Evolutionary conservation across 306 rosid genomes (phyloP).

Genomic region (Bauhinia variegata): DNA sequence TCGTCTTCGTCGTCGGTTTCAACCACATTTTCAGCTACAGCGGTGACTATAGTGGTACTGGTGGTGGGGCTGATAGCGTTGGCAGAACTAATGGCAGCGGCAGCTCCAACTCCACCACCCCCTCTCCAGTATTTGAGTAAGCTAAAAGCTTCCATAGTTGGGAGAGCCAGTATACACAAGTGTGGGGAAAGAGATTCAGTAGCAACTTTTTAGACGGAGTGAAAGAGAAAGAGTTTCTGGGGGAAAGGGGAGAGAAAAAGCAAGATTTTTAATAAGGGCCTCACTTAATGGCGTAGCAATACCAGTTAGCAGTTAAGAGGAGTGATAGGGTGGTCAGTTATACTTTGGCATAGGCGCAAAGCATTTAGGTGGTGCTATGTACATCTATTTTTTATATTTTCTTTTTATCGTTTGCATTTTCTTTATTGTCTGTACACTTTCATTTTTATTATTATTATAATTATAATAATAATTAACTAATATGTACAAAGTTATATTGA

Average conservation of each 20-base stretch:
- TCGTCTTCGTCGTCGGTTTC: conserved; percentile 35
- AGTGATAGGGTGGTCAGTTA: conserved; percentile 20
- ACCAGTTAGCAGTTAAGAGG: conserved; percentile 19
- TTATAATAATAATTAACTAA: no score
- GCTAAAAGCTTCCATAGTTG: conserved; percentile 99
- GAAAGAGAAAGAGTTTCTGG: neutral
- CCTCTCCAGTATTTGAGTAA: conserved; percentile 92
- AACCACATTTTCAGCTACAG: conserved; percentile 34
- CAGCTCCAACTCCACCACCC: conserved; percentile 35
- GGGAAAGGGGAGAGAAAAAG: conserved; percentile 16
- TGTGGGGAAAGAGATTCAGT: conserved; percentile 14
- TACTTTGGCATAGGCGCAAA: no score
- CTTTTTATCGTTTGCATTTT: conserved; percentile 42
- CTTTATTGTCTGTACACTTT: no score
- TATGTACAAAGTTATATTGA: no score
- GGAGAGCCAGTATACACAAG: conserved; percentile 90
- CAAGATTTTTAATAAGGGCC: conserved; percentile 1
- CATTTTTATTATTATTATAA: no score
- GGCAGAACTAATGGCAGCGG: neutral
- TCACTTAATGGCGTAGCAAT: conserved; percentile 41
- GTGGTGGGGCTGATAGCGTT: conserved; percentile 22
- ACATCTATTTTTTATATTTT: no score
- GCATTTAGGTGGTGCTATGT: conserved; percentile 19
- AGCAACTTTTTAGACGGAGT: conserved; percentile 28
- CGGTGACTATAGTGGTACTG: conserved; percentile 47